A percentile compares a stretch with the other conserved stretches of the same genome.
Conservation (phyloP, 2,329 filamentous ascomycete genomes). For the Byssochlamys sp. region DNA sequence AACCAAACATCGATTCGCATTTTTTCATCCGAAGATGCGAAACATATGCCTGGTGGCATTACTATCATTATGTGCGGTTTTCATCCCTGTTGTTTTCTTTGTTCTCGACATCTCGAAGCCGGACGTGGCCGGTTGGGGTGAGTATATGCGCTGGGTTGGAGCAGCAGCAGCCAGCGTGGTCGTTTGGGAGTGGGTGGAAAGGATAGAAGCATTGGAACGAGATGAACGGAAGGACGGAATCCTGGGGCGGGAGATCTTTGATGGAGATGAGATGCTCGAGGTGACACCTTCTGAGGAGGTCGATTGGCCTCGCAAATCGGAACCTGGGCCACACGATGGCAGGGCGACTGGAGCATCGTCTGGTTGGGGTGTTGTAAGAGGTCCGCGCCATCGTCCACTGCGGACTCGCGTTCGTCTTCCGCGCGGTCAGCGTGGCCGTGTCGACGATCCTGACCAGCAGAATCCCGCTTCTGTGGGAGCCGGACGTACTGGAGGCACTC, state of each 20-base stretch:
- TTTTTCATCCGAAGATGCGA: conserved; percentile 81
- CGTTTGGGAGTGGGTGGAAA: conserved; percentile 95
- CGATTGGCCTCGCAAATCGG: conserved; percentile 33
- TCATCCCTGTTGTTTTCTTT: conserved; percentile 87
- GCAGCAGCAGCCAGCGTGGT: conserved; percentile 90
- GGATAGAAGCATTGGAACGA: conserved; percentile 82
- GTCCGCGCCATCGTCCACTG: conserved; percentile 26
- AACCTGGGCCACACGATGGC: conserved; percentile 30
- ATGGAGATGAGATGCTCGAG: conserved; percentile 86
- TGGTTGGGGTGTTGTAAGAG: conserved; percentile 31
- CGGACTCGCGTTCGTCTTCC: conserved; percentile 24
- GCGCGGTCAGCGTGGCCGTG: conserved; percentile 13
- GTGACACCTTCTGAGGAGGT: conserved; percentile 51
- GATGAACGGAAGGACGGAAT: conserved; percentile 93
- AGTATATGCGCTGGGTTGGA: conserved; percentile 93
- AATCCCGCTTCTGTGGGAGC: conserved; percentile 7
- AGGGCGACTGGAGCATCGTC: conserved; percentile 26
- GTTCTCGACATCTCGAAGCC: conserved; percentile 80
- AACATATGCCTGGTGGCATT: conserved; percentile 75
- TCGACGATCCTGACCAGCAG: conserved; percentile 7
- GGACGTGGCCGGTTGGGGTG: conserved; percentile 81
- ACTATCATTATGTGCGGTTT: conserved; percentile 68
- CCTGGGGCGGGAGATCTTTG: conserved; percentile 79
- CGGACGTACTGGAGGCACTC: conserved; percentile 11
- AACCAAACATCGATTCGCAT: conserved; percentile 85